Conservation (phyloP, 78 protist genomes). For the Isochrysis galbana region DNA sequence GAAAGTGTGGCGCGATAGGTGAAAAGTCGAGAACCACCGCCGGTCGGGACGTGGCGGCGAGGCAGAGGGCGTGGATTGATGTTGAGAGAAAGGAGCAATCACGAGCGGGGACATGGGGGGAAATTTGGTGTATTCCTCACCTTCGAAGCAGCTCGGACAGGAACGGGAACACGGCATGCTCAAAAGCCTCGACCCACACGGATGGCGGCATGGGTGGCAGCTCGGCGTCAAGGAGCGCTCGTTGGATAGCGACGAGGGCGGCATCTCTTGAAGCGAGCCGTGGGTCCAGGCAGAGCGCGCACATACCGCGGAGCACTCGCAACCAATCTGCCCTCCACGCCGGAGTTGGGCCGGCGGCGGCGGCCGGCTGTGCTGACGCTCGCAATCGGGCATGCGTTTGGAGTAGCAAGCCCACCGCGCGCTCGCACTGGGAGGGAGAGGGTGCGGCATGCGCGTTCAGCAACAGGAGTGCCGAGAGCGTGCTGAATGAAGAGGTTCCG, state of each 20-base stretch:
- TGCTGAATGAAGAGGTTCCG: background rate
- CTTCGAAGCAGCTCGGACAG: slow-evolving; percentile 13
- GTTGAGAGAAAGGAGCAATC: too few species aligned
- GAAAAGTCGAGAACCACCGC: too few species aligned
- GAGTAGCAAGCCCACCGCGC: background rate
- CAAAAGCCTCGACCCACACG: slow-evolving; percentile 45
- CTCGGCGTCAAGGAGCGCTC: slow-evolving; percentile 11
- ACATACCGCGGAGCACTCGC: background rate
- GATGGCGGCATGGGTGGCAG: background rate
- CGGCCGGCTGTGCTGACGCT: background rate
- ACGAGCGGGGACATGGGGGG: too few species aligned
- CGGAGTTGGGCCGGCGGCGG: background rate
- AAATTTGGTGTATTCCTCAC: too few species aligned
- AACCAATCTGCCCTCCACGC: background rate
- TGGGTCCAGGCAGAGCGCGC: background rate
- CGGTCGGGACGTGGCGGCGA: too few species aligned
- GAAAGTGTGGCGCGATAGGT: too few species aligned
- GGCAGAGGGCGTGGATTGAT: too few species aligned
- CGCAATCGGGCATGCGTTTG: background rate
- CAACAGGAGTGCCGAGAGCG: background rate
- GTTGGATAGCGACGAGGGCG: slow-evolving; percentile 33
- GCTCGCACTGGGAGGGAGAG: background rate
- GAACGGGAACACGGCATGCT: slow-evolving; percentile 54
- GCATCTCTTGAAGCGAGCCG: background rate
- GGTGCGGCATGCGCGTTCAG: background rate